Percentiles rank a stretch among this genome's conserved stretches.
Conservation (phyloP, 2,329 filamentous ascomycete genomes). For the Arthrobotrys conoides region DNA sequence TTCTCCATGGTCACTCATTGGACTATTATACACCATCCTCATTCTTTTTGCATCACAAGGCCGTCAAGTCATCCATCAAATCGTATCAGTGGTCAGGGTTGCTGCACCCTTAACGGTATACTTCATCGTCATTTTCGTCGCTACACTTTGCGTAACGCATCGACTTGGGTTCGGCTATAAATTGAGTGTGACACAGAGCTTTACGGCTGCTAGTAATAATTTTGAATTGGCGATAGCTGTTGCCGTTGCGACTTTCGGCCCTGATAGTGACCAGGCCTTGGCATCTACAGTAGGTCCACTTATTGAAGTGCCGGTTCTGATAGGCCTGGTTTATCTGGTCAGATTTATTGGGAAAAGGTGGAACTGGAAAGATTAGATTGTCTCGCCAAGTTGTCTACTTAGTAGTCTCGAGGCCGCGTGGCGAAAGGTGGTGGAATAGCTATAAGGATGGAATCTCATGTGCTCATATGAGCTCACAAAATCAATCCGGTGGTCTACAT, state of each 20-base stretch:
- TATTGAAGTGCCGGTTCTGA: constrained; percentile 86
- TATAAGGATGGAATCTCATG: no score
- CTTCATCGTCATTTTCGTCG: constrained; percentile 81
- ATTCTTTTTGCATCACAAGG: constrained; percentile 89
- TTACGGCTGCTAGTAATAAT: constrained; percentile 92
- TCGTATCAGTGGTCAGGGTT: constrained; percentile 85
- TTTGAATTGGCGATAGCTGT: constrained; percentile 94
- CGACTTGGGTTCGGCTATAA: constrained; percentile 81
- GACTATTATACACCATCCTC: constrained; percentile 87
- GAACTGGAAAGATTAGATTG: constrained; percentile 70
- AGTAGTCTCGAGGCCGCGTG: no score
- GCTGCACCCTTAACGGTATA: constrained; percentile 86
- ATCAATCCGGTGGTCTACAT: no score
- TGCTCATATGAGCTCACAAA: no score
- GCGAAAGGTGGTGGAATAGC: no score
- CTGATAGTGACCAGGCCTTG: constrained; percentile 82
- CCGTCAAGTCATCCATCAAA: constrained; percentile 81
- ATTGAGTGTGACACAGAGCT: constrained; percentile 81
- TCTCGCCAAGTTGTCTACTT: no score
- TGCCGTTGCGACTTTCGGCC: constrained; percentile 83
- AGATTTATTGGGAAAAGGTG: constrained; percentile 73
- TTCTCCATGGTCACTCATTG: constrained; percentile 82
- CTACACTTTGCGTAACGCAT: constrained; percentile 75
- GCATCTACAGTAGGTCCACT: constrained; percentile 87
- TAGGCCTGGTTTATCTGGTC: constrained; percentile 82